These are phyloP conservation scores for Tolypocladium sp. DNA, from an alignment of 2,329 filamentous ascomycete genomes.

Conservation along the genomic window DNA sequence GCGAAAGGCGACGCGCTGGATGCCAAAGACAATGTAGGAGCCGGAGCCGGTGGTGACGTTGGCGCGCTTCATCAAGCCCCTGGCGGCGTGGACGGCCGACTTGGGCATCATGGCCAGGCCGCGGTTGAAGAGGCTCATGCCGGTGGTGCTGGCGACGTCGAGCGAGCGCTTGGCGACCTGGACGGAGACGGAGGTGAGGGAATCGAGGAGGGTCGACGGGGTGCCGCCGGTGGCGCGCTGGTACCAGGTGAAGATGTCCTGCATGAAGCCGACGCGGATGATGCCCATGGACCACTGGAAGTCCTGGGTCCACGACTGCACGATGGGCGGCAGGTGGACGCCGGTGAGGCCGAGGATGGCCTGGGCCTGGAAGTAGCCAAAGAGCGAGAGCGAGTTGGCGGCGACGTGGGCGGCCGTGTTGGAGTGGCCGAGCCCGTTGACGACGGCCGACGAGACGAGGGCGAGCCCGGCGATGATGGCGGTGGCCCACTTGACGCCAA, in stretches of 20 bases:
- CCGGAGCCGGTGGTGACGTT: conserved; percentile 46
- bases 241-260: conserved; percentile 89
- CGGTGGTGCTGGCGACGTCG: conserved; percentile 22
- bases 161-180: conserved; percentile 61
- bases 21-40: conserved; percentile 62
- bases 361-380: conserved; percentile 89
- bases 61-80: conserved; percentile 41
- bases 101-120: conserved; percentile 42
- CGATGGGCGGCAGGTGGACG: conserved; percentile 76
- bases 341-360: conserved; percentile 82
- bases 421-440: conserved; percentile 82
- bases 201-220: conserved; percentile 69
- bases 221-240: conserved; percentile 86
- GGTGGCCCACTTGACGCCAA: conserved; percentile 82
- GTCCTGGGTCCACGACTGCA: conserved; percentile 90
- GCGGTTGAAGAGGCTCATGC: conserved; percentile 42
- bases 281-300: conserved; percentile 99
- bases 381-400: conserved; percentile 86
- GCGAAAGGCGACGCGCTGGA: conserved; percentile 75
- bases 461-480: conserved; percentile 81
- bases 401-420: conserved; percentile 94
- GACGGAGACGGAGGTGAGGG: conserved; percentile 68
- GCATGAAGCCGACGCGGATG: conserved; percentile 78
- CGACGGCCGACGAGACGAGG: conserved; percentile 75
- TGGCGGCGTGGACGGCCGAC: conserved; percentile 21